Base-by-base conservation (phyloP, 352 stramenopile species). In the Aphanomyces invadans region DNA sequence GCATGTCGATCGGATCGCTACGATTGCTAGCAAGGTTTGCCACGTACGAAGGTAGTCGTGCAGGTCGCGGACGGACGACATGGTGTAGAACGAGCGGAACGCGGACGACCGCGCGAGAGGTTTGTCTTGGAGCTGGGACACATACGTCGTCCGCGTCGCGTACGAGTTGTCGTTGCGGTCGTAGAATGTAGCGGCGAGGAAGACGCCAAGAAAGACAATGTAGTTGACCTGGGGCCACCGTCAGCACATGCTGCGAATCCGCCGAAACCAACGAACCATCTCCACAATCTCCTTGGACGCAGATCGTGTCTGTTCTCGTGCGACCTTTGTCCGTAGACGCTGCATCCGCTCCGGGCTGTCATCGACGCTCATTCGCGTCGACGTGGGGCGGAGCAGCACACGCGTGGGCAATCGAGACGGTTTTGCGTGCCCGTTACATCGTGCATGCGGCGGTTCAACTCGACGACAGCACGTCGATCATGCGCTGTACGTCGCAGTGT, bases 241-340 rank as follows among this genome's bases (percentile, higher is more conserved):
- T n/a, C 7, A n/a, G 17, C 9, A 21, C 53, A 31, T 65, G 7
- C 25, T 7, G 0, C 36, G 15, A 42, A 15, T 15, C 36, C 7
- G 7, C 7, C 36, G 36, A 42, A 42, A 15, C 36, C 36, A 42
- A 42, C 15, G 5, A 55, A 67, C 60, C 60, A 67, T 67, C 42
- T 67, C 60, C 4, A 51, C 19, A n/a, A 67, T 48, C 25, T 67
- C 60, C 42, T 67, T 67, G 15, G 60, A 67, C 0, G 39, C 60
- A 3, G 60, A 67, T 25, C 60, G 45, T 32, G 31, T 56, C 15
- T 57, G 55, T n/a, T 31, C 25, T 12, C 29, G 26, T 2, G 39
- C 26, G n/a, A 25, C 56, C 4, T 33, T 51, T 4, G 46, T 25
- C 15, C 56, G 39, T 17, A 64, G 12, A 4, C 44, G 56, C 10